Evolutionary conservation across 225 moss, liverwort and hornwort genomes (phyloP).

Genomic region (Lunularia cruciata): DNA sequence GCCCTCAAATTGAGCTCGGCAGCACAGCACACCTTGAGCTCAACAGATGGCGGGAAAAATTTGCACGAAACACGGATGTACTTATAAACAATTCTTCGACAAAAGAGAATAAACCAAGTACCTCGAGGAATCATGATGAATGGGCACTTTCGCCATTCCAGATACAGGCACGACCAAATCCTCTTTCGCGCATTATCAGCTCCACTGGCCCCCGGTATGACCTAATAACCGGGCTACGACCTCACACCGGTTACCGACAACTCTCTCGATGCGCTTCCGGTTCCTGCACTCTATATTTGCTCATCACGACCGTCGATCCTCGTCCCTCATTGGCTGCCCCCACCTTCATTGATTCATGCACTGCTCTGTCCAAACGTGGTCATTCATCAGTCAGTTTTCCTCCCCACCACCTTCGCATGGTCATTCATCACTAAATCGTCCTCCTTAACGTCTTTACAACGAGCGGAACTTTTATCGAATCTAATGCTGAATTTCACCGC

Average conservation of each 20-base stretch:
- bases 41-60: constrained; percentile 35
- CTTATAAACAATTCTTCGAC: background rate
- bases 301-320: background rate
- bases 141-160: constrained; percentile 44
- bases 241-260: background rate
- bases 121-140: constrained; percentile 52
- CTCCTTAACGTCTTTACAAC: no score
- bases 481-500: no score
- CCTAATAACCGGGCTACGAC: background rate
- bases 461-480: no score
- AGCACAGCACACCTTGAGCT: no score
- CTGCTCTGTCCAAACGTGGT: background rate
- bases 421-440: no score
- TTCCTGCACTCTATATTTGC: constrained; percentile 1
- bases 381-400: no score
- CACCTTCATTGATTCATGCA: background rate
- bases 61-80: constrained; percentile 22
- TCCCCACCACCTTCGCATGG: no score
- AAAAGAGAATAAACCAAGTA: constrained; percentile 23
- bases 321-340: constrained; percentile 2
- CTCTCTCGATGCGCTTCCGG: background rate
- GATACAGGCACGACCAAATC: constrained; percentile 13
- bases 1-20: no score
- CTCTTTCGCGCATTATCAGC: background rate
- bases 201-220: background rate